Percentiles rank a stretch among this genome's conserved stretches.
phyloP scores from a whole-genome alignment of 1,284 basidiomycete genomes.

The Singerocomus inundabilis region DNA sequence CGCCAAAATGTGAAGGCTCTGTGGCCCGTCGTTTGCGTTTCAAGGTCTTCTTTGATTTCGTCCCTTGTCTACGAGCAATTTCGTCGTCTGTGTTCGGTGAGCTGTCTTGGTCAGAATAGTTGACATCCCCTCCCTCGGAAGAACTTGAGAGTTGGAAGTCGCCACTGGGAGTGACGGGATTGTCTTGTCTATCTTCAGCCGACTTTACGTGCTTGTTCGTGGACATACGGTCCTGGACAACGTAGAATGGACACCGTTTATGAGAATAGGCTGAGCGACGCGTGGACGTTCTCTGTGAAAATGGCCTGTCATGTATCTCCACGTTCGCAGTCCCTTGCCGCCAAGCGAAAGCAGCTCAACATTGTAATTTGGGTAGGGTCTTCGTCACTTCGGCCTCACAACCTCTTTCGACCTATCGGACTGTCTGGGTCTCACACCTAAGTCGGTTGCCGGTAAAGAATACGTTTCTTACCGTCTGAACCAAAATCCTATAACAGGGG shows the following conservation, averaged over 20 bases:
- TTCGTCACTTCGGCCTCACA: slow-evolving; percentile 4
- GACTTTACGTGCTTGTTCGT: slow-evolving; percentile 41
- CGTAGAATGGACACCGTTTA: not conserved
- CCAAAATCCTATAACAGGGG: slow-evolving; percentile 11
- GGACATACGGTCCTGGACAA: slow-evolving; percentile 32
- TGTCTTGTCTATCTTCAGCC: slow-evolving; percentile 31
- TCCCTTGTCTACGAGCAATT: slow-evolving; percentile 48
- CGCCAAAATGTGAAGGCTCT: slow-evolving; percentile 68
- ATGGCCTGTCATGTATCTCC: slow-evolving; percentile 2
- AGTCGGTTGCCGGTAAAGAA: slow-evolving; percentile 6
- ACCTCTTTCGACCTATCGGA: slow-evolving; percentile 3
- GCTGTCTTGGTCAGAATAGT: slow-evolving; percentile 32
- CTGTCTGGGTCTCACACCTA: slow-evolving; percentile 1
- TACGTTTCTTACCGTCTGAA: slow-evolving; percentile 22
- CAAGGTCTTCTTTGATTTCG: slow-evolving; percentile 72
- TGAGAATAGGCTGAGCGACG: not conserved
- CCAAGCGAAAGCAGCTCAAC: slow-evolving; percentile 2
- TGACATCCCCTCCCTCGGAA: slow-evolving; percentile 33
- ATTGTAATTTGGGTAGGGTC: not conserved
- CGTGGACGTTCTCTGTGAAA: not conserved
- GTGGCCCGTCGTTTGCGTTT: slow-evolving; percentile 81
- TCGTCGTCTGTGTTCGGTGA: slow-evolving; percentile 60
- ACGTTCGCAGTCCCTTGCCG: not conserved
- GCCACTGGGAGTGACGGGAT: slow-evolving; percentile 17
- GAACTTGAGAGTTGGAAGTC: slow-evolving; percentile 18